phyloP scores from a whole-genome alignment of 441 rosid genomes.

The Lagerstroemia fauriei region DNA sequence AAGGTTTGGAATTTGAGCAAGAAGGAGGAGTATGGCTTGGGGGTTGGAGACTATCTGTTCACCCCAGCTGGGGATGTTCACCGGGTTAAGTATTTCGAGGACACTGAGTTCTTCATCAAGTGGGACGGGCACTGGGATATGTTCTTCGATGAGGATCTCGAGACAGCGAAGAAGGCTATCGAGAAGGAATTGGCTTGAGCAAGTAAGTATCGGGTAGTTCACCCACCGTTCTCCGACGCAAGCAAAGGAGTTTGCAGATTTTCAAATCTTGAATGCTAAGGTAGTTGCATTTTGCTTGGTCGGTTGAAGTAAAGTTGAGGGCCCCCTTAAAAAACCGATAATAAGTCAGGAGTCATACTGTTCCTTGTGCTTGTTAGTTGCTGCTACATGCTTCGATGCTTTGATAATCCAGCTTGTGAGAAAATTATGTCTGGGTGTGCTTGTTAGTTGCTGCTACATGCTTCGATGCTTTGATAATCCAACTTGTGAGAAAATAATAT shows the following conservation, averaged over 20 bases:
- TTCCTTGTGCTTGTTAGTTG: background rate
- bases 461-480: background rate
- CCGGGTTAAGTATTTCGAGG: slow-evolving; percentile 75
- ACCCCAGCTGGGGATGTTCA: slow-evolving; percentile 82
- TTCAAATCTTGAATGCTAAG: background rate
- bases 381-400: background rate
- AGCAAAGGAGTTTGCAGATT: background rate
- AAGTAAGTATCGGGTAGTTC: background rate
- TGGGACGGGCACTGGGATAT: slow-evolving; percentile 91
- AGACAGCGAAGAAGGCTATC: slow-evolving; percentile 49
- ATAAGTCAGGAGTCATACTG: background rate
- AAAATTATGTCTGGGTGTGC: background rate
- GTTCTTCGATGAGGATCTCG: slow-evolving; percentile 74
- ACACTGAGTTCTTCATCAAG: slow-evolving; percentile 78
- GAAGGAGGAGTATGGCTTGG: slow-evolving; percentile 56
- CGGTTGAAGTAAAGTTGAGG: background rate
- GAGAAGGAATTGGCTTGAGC: slow-evolving; percentile 41
- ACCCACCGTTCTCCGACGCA: no score
- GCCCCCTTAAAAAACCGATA: no score
- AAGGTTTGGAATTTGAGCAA: slow-evolving; percentile 80
- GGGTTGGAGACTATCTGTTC: slow-evolving; percentile 65
- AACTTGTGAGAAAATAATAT: background rate
- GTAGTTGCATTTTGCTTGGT: background rate
- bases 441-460: background rate
- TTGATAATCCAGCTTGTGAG: background rate